Evolutionary conservation across 2,329 filamentous ascomycete species (phyloP), one percentile per base, ranked within the genome.

Genomic region (Diaporthe caulivora): DNA sequence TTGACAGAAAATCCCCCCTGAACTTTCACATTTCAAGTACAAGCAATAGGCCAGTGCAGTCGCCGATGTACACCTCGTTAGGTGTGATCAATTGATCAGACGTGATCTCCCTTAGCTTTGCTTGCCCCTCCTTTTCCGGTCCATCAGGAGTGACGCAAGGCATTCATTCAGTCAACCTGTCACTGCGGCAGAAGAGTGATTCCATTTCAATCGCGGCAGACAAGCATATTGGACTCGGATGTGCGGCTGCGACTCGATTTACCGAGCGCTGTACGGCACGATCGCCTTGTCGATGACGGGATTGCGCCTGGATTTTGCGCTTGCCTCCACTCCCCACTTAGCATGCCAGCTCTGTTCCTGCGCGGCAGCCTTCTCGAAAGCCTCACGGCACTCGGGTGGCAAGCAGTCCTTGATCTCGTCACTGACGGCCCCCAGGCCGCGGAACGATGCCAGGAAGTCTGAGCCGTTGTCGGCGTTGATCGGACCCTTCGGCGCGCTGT

Each of bases 271-370:
- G 77, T 89, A 91, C 18, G 90, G 88, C 72, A 92, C 89, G 77
- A 91, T 88, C 2, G 90, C 89, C 82, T 92, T 92, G 82, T 92
- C 90, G 75, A 92, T 91, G 53, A 87, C 80, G 1, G 90, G 90
- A 64, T 84, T 80, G 62, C 86, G 83, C 70, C 90, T 85, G 51
- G 86, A 85, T 74, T 83, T 86, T 73, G 90, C 89, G 13, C 87
- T 83, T 47, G 82, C 86, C 83, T 98, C 95, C 7, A 89, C 87
- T 21, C 89, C 89, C 94, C 95, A 98, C 76, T 87, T 88, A 10
- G 83, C 85, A 81, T 94, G 94, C 94, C 95, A 98, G 70, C 88
- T 83, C 74, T 84, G 82, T 82, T 98, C 94, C 71, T 88, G 86
- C 15, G 84, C 83, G 68, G 91, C 85, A 3, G 94, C 92, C 70